Evolutionary conservation across 179 eudicot genomes (phyloP), one percentile per base, ranked within the genome.

Genomic region (Vitellaria paradoxa): DNA sequence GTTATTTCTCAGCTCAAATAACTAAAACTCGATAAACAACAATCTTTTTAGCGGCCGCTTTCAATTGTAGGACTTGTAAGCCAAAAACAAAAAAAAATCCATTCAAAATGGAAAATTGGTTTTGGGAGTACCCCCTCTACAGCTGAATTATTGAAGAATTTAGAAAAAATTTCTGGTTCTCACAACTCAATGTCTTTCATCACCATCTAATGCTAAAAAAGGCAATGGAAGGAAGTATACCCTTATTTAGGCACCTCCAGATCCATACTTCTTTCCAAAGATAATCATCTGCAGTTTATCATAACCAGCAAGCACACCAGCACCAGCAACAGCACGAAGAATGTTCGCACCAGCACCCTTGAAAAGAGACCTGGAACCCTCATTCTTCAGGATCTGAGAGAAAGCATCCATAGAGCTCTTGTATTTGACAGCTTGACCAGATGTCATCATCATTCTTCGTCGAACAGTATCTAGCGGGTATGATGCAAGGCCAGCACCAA

Each of bases 331-430:
- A 15, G 91, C 89, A 62, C 91, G 84, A 52, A 88, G 83, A 65
- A 86, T 88, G 84, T 85, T 88, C 20, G 89, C 91, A 55, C 89
- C 91, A 68, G 88, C 91, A 65, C 91, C 91, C 84, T 88, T 86
- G 84, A 84, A 88, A 65, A 88, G 91, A 5, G 91, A 88, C 77
- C 85, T 88, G 66, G 87, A 13, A 23, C 91, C 91, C 81, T 88
- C 91, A 21, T 88, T 88, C 85, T 88, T 86, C 72, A 88, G 42
- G 60, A 88, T 88, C 83, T 86, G 89, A 30, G 69, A 52, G 77
- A 85, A 85, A 0, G 85, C 88, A 61, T 87, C 87, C 68, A 87
- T 3, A 13, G 90, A 87, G 76, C 79, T 82, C 82, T 88, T 86
- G 87, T 88, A 88, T 56, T 87, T 87, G 64, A 87, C 87, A 57